Evolutionary conservation across 1,284 basidiomycete genomes (phyloP).

Genomic region (Ustilago crameri): DNA sequence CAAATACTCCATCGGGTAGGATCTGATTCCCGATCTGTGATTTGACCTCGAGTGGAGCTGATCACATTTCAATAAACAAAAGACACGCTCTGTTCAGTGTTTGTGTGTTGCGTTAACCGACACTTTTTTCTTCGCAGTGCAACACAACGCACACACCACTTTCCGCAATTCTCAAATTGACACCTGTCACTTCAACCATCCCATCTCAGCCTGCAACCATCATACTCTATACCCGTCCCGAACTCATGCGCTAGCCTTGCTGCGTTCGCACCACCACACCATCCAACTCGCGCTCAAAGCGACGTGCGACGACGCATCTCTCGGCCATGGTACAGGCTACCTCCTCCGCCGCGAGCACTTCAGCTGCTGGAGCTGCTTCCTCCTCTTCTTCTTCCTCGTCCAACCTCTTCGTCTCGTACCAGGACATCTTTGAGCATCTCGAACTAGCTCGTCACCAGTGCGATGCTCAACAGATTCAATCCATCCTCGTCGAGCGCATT

Average conservation of each 20-base stretch:
- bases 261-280: no score
- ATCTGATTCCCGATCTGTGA: conserved; percentile 5
- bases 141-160: conserved; percentile 7
- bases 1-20: conserved; percentile 6
- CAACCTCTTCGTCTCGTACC: conserved; percentile 43
- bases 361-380: conserved; percentile 5
- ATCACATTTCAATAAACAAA: conserved; percentile 12
- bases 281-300: no score
- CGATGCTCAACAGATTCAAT: conserved; percentile 31
- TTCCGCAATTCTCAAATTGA: neutral
- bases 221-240: neutral
- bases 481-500: conserved; percentile 39
- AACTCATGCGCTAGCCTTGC: no score
- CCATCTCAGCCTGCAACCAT: no score
- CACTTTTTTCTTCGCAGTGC: conserved; percentile 18
- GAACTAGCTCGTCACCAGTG: conserved; percentile 50
- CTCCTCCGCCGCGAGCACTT: neutral
- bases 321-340: conserved; percentile 1
- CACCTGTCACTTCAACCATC: conserved; percentile 2
- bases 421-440: conserved; percentile 62
- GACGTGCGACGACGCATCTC: no score
- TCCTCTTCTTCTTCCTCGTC: conserved; percentile 12
- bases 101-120: conserved; percentile 1
- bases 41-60: conserved; percentile 19
- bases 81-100: conserved; percentile 1